Conservation (phyloP, 495 filamentous ascomycete genomes). For the Aspergillus baeticus region DNA sequence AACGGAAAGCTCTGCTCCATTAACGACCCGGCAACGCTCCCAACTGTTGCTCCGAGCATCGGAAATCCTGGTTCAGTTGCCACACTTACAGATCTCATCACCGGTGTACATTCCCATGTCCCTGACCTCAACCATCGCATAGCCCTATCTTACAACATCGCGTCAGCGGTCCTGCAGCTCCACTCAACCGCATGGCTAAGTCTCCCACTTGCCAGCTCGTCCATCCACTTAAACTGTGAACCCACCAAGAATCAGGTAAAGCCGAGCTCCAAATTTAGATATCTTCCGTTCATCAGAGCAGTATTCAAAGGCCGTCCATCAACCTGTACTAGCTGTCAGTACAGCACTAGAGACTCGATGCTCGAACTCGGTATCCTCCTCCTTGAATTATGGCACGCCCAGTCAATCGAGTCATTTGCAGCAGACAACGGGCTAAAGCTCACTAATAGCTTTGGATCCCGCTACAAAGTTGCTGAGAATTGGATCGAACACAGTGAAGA, state of each 20-base stretch:
- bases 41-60: too few species aligned
- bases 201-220: too few species aligned
- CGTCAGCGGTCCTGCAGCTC: slow-evolving; percentile 3
- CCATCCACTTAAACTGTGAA: too few species aligned
- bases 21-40: too few species aligned
- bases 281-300: too few species aligned
- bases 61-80: too few species aligned
- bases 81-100: background rate
- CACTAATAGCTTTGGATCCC: background rate
- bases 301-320: background rate
- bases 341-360: background rate
- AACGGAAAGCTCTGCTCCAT: too few species aligned
- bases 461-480: background rate
- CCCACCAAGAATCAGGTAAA: too few species aligned
- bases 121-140: background rate
- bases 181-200: slow-evolving; percentile 4
- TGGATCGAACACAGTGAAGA: background rate
- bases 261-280: too few species aligned
- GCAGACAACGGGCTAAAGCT: background rate
- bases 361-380: slow-evolving; percentile 12
- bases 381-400: slow-evolving; percentile 8
- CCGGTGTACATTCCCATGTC: background rate
- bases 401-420: background rate
- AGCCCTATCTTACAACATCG: slow-evolving; percentile 6
- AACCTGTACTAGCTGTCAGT: background rate